These are phyloP conservation scores for Lachancea meyersii DNA, from an alignment of 805 yeast species.

Conservation along the genomic window DNA sequence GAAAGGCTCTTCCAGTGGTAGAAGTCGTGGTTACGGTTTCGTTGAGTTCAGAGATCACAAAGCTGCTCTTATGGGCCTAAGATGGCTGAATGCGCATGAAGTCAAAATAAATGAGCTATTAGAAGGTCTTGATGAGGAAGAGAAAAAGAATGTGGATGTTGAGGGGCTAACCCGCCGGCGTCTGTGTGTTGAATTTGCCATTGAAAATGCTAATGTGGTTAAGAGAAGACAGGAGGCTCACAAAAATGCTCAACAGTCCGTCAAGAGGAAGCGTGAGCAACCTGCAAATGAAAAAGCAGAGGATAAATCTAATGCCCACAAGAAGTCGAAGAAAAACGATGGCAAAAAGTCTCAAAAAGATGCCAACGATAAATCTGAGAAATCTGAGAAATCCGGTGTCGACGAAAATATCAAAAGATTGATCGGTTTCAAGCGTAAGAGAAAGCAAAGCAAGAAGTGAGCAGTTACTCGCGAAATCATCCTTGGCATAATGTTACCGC, in stretches of 20 bases:
- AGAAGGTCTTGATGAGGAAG: conserved; percentile 67
- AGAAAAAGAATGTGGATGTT: conserved; percentile 45
- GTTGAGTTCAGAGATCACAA: conserved; percentile 89
- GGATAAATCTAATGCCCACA: conserved; percentile 12
- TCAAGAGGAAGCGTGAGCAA: conserved; percentile 26
- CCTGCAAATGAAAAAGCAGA: conserved; percentile 23
- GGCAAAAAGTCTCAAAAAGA: conserved; percentile 20
- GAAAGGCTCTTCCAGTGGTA: conserved; percentile 76
- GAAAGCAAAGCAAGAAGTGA: conserved; percentile 33
- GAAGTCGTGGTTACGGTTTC: conserved; percentile 96
- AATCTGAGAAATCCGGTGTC: conserved; percentile 38
- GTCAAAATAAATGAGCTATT: conserved; percentile 65
- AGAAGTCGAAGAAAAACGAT: conserved; percentile 27
- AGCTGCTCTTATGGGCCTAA: conserved; percentile 87
- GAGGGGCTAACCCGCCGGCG: conserved; percentile 62
- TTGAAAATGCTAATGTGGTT: conserved; percentile 90
- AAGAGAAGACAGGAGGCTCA: conserved; percentile 79
- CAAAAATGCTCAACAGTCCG: conserved; percentile 35
- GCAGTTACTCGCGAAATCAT: background rate
- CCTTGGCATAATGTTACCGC: background rate
- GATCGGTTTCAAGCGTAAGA: conserved; percentile 62
- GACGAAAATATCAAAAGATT: conserved; percentile 54
- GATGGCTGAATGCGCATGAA: conserved; percentile 94
- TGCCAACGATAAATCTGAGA: conserved; percentile 18
- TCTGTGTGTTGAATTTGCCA: conserved; percentile 88